Evolutionary conservation across 2,329 filamentous ascomycete species (phyloP).

Genomic region (Rhinocladiella similis): DNA sequence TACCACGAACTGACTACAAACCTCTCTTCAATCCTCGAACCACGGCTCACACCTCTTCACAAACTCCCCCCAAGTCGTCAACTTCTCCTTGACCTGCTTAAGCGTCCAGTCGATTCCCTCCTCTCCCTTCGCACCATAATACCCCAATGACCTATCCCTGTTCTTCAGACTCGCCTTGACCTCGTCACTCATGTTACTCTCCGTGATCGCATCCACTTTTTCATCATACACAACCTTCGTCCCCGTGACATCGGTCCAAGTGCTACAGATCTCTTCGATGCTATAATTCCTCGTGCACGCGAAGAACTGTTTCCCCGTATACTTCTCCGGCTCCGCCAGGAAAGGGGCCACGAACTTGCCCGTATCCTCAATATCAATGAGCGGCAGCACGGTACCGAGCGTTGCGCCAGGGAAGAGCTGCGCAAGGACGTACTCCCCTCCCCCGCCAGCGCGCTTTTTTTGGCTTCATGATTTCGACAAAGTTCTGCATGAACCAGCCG

Average conservation of each 20-base stretch:
- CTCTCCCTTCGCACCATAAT: not conserved
- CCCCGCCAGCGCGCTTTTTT: not conserved
- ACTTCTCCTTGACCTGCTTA: not conserved
- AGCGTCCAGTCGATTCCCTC: not conserved
- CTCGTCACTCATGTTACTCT: not conserved
- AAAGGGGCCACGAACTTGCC: not conserved
- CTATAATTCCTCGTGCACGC: not conserved
- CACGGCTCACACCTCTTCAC: not conserved
- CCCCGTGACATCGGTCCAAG: not conserved
- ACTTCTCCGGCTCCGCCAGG: not conserved
- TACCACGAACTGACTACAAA: too few relatives aligned
- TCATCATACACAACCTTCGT: not conserved
- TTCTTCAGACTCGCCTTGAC: not conserved
- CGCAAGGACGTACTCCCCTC: not conserved
- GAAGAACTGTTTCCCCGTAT: not conserved
- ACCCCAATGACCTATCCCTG: not conserved
- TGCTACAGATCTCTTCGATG: not conserved
- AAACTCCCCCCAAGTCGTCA: slow-evolving; percentile 4
- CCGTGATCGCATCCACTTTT: not conserved
- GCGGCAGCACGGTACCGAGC: not conserved
- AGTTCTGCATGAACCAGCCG: slow-evolving; percentile 41
- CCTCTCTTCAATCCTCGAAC: not conserved
- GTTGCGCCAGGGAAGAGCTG: not conserved
- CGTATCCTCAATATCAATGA: slow-evolving; percentile 1
- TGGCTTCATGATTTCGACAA: not conserved